Evolutionary conservation across 2,329 filamentous ascomycete genomes (phyloP).

Genomic region (Basipetospora sp.): DNA sequence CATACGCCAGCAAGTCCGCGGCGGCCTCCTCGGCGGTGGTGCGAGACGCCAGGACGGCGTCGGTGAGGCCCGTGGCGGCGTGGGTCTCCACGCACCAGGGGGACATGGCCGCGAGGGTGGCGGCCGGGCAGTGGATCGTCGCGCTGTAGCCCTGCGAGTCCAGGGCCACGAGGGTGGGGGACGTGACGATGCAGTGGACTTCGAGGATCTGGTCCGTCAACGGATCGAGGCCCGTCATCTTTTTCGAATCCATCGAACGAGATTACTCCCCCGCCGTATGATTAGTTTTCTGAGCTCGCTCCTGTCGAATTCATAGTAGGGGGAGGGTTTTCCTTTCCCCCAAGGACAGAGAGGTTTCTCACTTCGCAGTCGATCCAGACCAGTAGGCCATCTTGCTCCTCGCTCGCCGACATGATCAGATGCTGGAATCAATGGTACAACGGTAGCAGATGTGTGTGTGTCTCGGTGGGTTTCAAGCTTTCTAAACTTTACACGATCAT

Average conservation of each 20-base stretch:
- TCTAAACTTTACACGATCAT: too few relatives aligned
- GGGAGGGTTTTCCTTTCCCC: too few relatives aligned
- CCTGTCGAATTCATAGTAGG: neutral
- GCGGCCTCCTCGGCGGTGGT: conserved; percentile 61
- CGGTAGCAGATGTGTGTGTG: too few relatives aligned
- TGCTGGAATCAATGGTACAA: too few relatives aligned
- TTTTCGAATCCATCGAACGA: too few relatives aligned
- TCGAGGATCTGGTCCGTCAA: conserved; percentile 75
- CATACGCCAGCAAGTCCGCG: conserved; percentile 58
- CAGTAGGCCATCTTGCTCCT: conserved; percentile 37
- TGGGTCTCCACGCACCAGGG: conserved; percentile 81
- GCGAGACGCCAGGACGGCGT: conserved; percentile 56
- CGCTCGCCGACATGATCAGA: neutral
- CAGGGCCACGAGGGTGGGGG: conserved; percentile 59
- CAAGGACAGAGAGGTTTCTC: neutral
- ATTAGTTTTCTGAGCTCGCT: too few relatives aligned
- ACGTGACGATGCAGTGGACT: conserved; percentile 83
- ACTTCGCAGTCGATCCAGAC: conserved; percentile 72
- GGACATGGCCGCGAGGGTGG: conserved; percentile 63
- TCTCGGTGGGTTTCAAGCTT: too few relatives aligned
- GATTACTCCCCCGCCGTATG: too few relatives aligned
- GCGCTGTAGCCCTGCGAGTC: conserved; percentile 67
- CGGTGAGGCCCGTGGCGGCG: conserved; percentile 64
- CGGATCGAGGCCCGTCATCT: conserved; percentile 74
- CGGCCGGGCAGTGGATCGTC: conserved; percentile 58